Conservation (phyloP, 2,329 filamentous ascomycete species). For the Beauveria varroae region DNA sequence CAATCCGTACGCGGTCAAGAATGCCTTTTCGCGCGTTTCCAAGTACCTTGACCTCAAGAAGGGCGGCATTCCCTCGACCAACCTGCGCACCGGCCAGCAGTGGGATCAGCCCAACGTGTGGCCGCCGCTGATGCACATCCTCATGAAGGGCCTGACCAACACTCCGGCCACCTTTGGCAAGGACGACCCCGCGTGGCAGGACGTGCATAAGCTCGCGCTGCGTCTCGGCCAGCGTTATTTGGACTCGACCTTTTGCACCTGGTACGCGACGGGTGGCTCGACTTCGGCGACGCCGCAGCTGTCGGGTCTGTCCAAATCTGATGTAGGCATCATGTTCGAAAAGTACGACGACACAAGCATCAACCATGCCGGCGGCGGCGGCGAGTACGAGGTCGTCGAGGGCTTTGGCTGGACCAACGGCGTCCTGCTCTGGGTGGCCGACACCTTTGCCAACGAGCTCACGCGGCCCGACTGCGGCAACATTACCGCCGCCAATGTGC, state of each 20-base stretch:
- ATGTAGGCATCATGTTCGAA: constrained; percentile 59
- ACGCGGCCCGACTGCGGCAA: constrained; percentile 48
- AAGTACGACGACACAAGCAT: constrained; percentile 57
- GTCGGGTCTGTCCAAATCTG: constrained; percentile 32
- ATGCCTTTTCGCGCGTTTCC: constrained; percentile 45
- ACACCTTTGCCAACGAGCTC: constrained; percentile 51
- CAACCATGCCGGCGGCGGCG: constrained; percentile 55
- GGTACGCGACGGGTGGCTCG: constrained; percentile 58
- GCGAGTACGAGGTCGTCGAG: constrained; percentile 62
- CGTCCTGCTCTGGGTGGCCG: constrained; percentile 58
- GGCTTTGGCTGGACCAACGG: constrained; percentile 67
- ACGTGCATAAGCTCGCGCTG: constrained; percentile 48
- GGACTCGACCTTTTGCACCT: constrained; percentile 62
- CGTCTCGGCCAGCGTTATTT: constrained; percentile 57
- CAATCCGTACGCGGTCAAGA: constrained; percentile 50
- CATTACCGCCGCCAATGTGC: constrained; percentile 33
- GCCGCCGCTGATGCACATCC: constrained; percentile 58
- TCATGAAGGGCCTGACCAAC: constrained; percentile 55
- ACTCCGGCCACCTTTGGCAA: constrained; percentile 48
- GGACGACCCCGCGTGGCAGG: constrained; percentile 45
- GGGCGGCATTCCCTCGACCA: constrained; percentile 57
- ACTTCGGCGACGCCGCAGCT: constrained; percentile 46
- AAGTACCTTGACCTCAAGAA: constrained; percentile 41
- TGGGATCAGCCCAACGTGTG: constrained; percentile 67
- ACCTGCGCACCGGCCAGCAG: constrained; percentile 53